These are phyloP conservation scores for Cladophialophora yegresii DNA, from an alignment of 2,329 filamentous ascomycete genomes.

Conservation along the genomic window DNA sequence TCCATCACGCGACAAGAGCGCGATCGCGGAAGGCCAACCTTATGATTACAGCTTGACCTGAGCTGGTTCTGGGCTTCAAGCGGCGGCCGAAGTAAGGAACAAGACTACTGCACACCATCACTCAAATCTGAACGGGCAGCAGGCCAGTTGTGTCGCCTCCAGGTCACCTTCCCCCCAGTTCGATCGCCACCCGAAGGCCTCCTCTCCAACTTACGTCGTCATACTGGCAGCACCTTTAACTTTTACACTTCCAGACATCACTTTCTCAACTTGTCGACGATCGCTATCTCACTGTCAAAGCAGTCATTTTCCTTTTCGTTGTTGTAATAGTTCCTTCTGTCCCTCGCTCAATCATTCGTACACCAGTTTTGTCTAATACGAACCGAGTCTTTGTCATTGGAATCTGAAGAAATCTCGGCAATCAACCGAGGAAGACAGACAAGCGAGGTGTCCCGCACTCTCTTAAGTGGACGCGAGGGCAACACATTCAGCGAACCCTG, in stretches of 20 bases:
- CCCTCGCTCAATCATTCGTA: conserved; percentile 25
- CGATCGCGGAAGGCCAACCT: neutral
- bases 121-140: conserved; percentile 1
- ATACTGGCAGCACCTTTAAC: conserved; percentile 19
- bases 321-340: conserved; percentile 31
- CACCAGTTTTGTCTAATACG: conserved; percentile 8
- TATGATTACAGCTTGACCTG: neutral
- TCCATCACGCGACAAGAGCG: conserved; percentile 15
- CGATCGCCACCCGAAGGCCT: conserved; percentile 29
- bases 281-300: conserved; percentile 25
- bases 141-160: neutral
- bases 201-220: conserved; percentile 28
- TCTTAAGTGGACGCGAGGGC: conserved; percentile 6
- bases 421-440: conserved; percentile 24
- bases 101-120: conserved; percentile 14
- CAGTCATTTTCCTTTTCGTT: conserved; percentile 23
- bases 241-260: conserved; percentile 20
- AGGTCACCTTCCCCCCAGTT: conserved; percentile 14
- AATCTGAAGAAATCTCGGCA: conserved; percentile 6
- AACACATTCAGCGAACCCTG: conserved; percentile 4
- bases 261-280: conserved; percentile 24
- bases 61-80: conserved; percentile 2
- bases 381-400: conserved; percentile 5
- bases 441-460: conserved; percentile 18
- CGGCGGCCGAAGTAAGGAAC: conserved; percentile 10